Conservation (phyloP, 2,329 filamentous ascomycete species). For the Diatrype stigma region DNA sequence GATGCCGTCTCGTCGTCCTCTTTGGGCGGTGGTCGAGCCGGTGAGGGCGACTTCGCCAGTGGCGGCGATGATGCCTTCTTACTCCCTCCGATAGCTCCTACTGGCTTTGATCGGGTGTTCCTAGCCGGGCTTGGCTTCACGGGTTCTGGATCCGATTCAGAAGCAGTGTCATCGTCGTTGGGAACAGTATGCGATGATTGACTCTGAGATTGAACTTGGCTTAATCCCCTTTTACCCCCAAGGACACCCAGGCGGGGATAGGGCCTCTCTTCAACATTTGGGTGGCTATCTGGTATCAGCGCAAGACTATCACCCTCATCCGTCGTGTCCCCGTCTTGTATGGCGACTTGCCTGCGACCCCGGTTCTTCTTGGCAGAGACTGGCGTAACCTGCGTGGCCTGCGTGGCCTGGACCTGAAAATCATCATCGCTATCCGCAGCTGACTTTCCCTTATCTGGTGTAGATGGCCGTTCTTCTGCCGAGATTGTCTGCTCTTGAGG, state of each 20-base stretch:
- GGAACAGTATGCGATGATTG: conserved; percentile 20
- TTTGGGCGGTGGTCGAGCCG: conserved; percentile 11
- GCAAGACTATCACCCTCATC: conserved; percentile 17
- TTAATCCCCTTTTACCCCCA: conserved; percentile 11
- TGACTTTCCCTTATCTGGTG: conserved; percentile 12
- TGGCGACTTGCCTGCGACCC: conserved; percentile 2
- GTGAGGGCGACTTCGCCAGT: conserved; percentile 14
- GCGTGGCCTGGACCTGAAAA: conserved; percentile 48
- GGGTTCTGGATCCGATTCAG: conserved; percentile 23
- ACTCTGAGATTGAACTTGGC: conserved; percentile 8
- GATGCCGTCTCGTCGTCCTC: conserved; percentile 21
- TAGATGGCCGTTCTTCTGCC: conserved; percentile 8
- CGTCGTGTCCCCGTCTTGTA: conserved; percentile 8
- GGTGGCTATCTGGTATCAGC: conserved; percentile 15
- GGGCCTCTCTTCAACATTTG: conserved; percentile 7
- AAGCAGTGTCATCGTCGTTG: conserved; percentile 25
- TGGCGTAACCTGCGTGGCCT: too few relatives aligned
- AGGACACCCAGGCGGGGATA: conserved; percentile 16
- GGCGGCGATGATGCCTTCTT: conserved; percentile 24
- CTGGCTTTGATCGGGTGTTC: conserved; percentile 7
- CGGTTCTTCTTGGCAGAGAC: conserved; percentile 24
- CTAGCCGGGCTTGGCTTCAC: conserved; percentile 9
- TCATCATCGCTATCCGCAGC: conserved; percentile 39
- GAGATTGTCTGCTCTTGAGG: conserved; percentile 4
- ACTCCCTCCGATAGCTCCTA: conserved; percentile 15